Evolutionary conservation across 176 grass and related monocot species (phyloP), one percentile per base, ranked within the genome.

Genomic region (Carex myosuroides): DNA sequence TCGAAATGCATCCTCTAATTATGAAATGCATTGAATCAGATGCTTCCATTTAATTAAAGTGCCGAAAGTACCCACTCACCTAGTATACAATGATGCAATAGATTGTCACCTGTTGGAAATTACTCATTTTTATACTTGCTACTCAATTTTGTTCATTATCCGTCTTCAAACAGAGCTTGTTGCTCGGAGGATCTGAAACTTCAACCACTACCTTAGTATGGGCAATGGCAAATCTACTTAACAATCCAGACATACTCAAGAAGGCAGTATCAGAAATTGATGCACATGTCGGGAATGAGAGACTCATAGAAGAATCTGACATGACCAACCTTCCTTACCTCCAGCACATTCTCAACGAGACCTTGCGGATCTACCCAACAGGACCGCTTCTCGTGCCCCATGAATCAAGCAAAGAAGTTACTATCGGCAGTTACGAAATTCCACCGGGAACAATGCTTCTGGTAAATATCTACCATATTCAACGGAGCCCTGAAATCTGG

Each of bases 281-380:
- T 33, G 10, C 3, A 13, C 80, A 65, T 24, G 80, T 82, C 1
- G 80, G 80, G 18, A 67, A 66, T 67, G 42, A 67, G 5, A 44
- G 80, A 65, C 59, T 82, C 4, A 53, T 82, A 82, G 39, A 82
- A 82, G 80, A 82, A 65, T 82, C 80, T 1, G 80, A 82, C 59
- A 82, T 50, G 18, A 7, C 37, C 3, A 65, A 82, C 39, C 59
- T 82, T 42, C 80, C 80, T 33, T 82, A 26, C 44, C 44, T 82
- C 21, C n/a, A 82, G 14, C 58, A 57, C 12, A 82, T 82, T 18
- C 12, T 82, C 58, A 42, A 32, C 0, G 80, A 82, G 39, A 82
- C 80, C 11, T 0, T 82, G 7, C 18, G 80, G 16, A 57, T 82
- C 0, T 11, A 24, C 37, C 60, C 80, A 3, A 26, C 13, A 4